Evolutionary conservation across 345 rosid species (phyloP).

Genomic region (Diplotaxis tenuifolia): DNA sequence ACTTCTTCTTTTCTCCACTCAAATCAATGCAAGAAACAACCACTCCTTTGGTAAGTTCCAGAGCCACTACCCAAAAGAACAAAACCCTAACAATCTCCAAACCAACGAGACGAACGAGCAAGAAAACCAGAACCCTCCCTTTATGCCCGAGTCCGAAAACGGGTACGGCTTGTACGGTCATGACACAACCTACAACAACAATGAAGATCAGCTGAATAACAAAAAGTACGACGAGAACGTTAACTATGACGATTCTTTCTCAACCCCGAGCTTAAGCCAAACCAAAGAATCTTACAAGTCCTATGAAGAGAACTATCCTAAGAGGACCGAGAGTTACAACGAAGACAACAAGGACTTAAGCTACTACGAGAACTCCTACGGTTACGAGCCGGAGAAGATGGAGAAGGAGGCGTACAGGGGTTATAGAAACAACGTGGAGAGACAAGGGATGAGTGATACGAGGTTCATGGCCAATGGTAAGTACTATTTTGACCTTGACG

Average conservation of each 20-base stretch:
- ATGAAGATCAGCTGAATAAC: conserved; percentile 9
- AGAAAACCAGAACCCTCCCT: conserved; percentile 32
- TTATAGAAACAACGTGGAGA: no score
- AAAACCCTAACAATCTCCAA: no score
- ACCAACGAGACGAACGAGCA: conserved; percentile 23
- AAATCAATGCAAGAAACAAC: no score
- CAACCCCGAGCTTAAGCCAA: conserved; percentile 30
- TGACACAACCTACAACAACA: conserved; percentile 31
- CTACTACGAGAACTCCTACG: no score
- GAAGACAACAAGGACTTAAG: conserved; percentile 13
- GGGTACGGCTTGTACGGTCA: no score
- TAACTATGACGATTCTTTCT: conserved; percentile 30
- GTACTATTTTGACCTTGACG: conserved; percentile 35
- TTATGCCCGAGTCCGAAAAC: conserved; percentile 32
- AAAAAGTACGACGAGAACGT: conserved; percentile 20
- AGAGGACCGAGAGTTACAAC: conserved; percentile 19
- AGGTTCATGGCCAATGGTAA: conserved; percentile 42
- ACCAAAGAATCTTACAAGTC: no score
- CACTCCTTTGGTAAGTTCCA: conserved; percentile 37
- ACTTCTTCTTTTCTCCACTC: no score
- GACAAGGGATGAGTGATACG: no score
- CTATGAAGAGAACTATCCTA: conserved; percentile 15
- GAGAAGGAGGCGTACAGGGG: no score
- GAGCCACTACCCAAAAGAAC: background rate
- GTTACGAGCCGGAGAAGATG: no score